A percentile compares a stretch with the other conserved stretches of the same genome.
phyloP scores from a whole-genome alignment of 2,329 filamentous ascomycete species.

The Fusarium sp. region DNA sequence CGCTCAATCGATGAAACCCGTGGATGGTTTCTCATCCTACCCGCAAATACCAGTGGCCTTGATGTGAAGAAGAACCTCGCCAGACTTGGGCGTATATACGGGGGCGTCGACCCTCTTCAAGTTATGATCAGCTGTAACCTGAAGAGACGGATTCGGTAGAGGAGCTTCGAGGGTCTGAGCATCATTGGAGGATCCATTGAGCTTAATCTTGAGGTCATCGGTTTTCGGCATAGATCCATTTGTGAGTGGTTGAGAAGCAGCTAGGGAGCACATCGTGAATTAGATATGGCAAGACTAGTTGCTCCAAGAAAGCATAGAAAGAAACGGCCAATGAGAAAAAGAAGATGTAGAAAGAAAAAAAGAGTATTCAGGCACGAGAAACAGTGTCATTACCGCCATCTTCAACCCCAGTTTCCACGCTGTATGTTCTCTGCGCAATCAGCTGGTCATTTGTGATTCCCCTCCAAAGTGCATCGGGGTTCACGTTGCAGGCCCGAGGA shows the following conservation, averaged over 20 bases:
- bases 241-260: constrained; percentile 26
- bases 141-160: constrained; percentile 46
- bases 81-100: constrained; percentile 62
- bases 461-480: no score
- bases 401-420: not conserved
- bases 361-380: not conserved
- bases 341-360: not conserved
- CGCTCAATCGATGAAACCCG: not conserved
- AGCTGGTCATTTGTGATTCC: not conserved
- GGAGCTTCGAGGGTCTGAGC: constrained; percentile 42
- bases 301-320: not conserved
- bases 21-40: constrained; percentile 47
- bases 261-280: constrained; percentile 37
- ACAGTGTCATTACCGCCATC: not conserved
- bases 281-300: not conserved
- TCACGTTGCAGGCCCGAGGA: no score
- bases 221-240: constrained; percentile 8
- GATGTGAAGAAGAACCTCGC: constrained; percentile 70
- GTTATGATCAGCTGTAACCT: constrained; percentile 68
- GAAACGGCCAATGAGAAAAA: not conserved
- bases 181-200: constrained; percentile 12
- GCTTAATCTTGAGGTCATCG: constrained; percentile 34
- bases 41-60: constrained; percentile 74
- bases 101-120: constrained; percentile 68
- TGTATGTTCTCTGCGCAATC: constrained; percentile 14